phyloP scores from a whole-genome alignment of 768 basidiomycete genomes.

The Amanita fuliginea region DNA sequence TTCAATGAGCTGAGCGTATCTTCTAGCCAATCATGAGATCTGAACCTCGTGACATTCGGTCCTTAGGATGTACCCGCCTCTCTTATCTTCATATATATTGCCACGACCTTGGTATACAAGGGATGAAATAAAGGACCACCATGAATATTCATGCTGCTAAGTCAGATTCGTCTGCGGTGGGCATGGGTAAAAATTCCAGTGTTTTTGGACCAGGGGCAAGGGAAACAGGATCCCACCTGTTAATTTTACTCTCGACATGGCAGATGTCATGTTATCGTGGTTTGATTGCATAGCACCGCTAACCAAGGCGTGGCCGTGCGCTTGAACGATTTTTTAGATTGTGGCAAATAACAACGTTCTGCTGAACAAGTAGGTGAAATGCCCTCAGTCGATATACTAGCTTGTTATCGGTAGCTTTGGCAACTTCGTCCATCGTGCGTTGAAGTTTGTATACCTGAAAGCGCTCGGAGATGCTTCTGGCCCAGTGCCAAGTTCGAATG shows the following conservation, averaged over 20 bases:
- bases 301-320: background rate
- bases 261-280: slow-evolving; percentile 97
- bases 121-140: no score
- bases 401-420: slow-evolving; percentile 56
- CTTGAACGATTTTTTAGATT: slow-evolving; percentile 39
- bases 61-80: no score
- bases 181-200: slow-evolving; percentile 87
- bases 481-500: slow-evolving; percentile 57
- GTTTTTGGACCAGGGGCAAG: slow-evolving; percentile 94
- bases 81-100: no score
- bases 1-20: no score
- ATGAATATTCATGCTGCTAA: no score
- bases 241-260: slow-evolving; percentile 86
- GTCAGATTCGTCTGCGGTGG: no score
- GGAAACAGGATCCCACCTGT: slow-evolving; percentile 89
- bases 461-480: slow-evolving; percentile 60
- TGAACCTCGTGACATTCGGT: no score
- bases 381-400: background rate
- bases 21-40: no score
- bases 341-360: slow-evolving; percentile 88
- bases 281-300: slow-evolving; percentile 57
- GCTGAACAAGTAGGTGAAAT: slow-evolving; percentile 67
- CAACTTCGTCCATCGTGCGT: slow-evolving; percentile 90
- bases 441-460: slow-evolving; percentile 93
- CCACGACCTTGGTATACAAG: no score